Evolutionary conservation across 1,284 basidiomycete genomes (phyloP).

Genomic region (Trichosporon sp.): DNA sequence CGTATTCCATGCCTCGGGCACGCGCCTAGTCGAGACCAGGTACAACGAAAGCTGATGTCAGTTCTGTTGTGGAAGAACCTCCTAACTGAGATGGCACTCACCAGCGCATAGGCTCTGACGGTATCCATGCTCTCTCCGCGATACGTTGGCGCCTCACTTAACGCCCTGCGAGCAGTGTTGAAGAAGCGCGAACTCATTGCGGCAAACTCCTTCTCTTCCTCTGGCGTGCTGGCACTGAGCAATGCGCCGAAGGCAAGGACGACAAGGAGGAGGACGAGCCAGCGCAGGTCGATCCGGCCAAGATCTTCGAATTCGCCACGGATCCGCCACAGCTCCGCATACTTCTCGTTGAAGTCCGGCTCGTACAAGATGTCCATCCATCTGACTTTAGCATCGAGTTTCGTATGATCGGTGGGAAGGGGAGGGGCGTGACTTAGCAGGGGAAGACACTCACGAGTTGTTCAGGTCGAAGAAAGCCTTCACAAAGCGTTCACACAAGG

Average conservation of each 20-base stretch:
- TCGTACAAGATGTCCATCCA: constrained; percentile 31
- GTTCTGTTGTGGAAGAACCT: too few species aligned
- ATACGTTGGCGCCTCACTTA: constrained; percentile 27
- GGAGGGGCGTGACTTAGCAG: too few species aligned
- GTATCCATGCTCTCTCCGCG: constrained; percentile 32
- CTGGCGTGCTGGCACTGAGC: constrained; percentile 17
- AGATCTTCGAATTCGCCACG: constrained; percentile 25
- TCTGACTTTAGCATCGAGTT: constrained; percentile 14
- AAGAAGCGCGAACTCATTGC: constrained; percentile 23
- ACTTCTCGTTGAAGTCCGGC: constrained; percentile 27
- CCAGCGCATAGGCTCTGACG: constrained; percentile 25
- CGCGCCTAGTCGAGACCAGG: constrained; percentile 25
- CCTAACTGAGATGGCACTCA: constrained; percentile 8
- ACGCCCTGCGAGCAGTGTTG: constrained; percentile 23
- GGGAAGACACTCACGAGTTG: constrained; percentile 19
- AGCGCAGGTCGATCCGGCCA: constrained; percentile 28
- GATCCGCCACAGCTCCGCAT: constrained; percentile 24
- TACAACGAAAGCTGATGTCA: constrained; percentile 27
- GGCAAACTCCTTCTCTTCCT: constrained; percentile 17
- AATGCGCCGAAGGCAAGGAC: constrained; percentile 32
- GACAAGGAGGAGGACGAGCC: constrained; percentile 31
- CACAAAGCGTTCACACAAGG: constrained; percentile 25
- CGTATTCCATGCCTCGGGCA: constrained; percentile 33
- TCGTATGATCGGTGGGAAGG: too few species aligned
- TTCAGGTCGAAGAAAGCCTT: constrained; percentile 24